These are phyloP conservation scores for Sisymbrium altissimum DNA, from an alignment of 345 rosid species.

Conservation along the genomic window DNA sequence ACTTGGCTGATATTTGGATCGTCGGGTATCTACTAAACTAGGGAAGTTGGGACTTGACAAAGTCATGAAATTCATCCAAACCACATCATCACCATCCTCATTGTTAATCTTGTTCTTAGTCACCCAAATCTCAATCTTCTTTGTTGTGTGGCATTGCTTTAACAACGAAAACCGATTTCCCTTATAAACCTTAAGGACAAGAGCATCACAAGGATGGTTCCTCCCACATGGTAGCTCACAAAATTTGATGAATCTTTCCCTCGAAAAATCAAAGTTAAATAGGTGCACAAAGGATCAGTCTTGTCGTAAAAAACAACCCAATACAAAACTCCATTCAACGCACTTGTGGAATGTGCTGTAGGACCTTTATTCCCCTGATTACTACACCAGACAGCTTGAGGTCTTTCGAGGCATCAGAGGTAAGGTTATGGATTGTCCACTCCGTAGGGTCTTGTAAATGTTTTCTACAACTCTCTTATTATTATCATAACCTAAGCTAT, in stretches of 20 bases:
- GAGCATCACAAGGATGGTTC: not conserved
- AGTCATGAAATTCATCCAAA: too few species aligned
- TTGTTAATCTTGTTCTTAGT: not conserved
- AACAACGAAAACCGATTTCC: not conserved
- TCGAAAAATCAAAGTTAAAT: not conserved
- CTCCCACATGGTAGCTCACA: not conserved
- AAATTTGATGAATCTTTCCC: not conserved
- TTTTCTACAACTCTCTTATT: too few species aligned
- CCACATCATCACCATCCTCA: too few species aligned
- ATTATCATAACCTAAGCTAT: too few species aligned
- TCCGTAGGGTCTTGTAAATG: not conserved
- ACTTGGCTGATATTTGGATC: too few species aligned
- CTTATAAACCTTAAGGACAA: not conserved
- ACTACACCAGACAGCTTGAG: not conserved
- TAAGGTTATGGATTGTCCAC: not conserved
- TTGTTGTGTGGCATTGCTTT: not conserved
- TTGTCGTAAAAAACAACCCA: not conserved
- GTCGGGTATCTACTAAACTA: too few species aligned
- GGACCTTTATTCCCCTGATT: not conserved
- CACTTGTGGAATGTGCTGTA: not conserved
- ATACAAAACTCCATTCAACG: not conserved
- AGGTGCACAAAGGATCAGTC: not conserved
- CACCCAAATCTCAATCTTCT: not conserved
- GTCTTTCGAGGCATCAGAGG: not conserved
- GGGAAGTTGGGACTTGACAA: too few species aligned